phyloP scores from a whole-genome alignment of 768 basidiomycete species.

The Tricholoma saponaceum region DNA sequence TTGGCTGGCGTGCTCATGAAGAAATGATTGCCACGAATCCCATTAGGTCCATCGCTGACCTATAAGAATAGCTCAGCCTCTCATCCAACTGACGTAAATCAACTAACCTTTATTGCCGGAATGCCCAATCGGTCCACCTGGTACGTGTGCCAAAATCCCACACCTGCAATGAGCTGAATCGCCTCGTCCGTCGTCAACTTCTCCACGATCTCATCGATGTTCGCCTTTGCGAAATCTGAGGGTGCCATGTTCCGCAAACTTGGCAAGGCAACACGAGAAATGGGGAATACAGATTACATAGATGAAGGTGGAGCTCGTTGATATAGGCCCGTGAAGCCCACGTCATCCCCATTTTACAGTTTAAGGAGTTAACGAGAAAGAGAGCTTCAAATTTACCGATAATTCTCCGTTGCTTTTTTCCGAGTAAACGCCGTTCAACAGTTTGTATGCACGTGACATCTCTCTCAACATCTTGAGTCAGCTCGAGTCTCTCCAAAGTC shows the following conservation, averaged over 20 bases:
- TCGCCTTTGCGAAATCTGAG: slow-evolving; percentile 64
- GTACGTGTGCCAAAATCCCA: slow-evolving; percentile 76
- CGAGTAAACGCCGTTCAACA: no score
- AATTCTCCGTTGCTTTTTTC: no score
- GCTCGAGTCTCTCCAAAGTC: no score
- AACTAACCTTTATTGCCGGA: slow-evolving; percentile 61
- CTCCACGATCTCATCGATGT: slow-evolving; percentile 59
- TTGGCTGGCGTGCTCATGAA: slow-evolving; percentile 82
- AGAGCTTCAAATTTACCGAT: no score
- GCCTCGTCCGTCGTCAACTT: slow-evolving; percentile 71
- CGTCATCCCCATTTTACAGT: no score
- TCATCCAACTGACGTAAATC: neutral
- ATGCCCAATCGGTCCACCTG: slow-evolving; percentile 61
- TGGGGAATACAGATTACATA: no score
- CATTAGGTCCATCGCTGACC: slow-evolving; percentile 82
- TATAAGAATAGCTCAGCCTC: slow-evolving; percentile 13
- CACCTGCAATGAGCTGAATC: slow-evolving; percentile 66
- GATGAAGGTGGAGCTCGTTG: no score
- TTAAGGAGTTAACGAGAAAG: no score
- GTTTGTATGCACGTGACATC: no score
- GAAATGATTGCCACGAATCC: slow-evolving; percentile 69
- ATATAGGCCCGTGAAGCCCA: no score
- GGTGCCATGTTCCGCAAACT: slow-evolving; percentile 43
- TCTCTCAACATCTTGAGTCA: no score
- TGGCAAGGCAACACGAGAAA: neutral